A percentile compares a stretch with the other conserved stretches of the same genome.
Evolutionary conservation across 2,329 filamentous ascomycete genomes (phyloP).

Genomic region (Pseudocercospora eumusae): DNA sequence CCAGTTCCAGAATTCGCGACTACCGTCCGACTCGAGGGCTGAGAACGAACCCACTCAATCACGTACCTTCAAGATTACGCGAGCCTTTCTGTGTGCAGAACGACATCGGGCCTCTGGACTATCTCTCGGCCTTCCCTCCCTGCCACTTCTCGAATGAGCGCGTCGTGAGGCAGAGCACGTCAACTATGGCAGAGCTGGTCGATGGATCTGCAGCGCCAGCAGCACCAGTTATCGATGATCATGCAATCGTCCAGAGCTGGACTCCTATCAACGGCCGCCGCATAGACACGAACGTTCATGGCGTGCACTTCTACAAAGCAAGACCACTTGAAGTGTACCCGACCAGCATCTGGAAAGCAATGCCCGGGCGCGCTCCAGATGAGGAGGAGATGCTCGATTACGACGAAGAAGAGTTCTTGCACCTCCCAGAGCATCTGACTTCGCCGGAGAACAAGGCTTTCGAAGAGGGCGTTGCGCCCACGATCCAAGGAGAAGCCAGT

Average conservation of each 20-base stretch:
- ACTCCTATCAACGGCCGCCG: constrained; percentile 9
- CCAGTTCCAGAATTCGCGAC: neutral
- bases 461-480: neutral
- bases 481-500: neutral
- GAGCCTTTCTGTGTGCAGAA: neutral
- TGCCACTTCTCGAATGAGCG: neutral
- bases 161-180: neutral
- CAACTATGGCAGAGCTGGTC: neutral
- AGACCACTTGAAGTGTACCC: neutral
- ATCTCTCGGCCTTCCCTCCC: neutral
- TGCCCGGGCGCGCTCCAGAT: neutral
- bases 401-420: neutral
- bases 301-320: neutral
- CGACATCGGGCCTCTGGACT: neutral
- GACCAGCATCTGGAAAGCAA: neutral
- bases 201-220: neutral
- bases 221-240: neutral
- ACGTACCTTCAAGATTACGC: neutral
- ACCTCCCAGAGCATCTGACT: neutral
- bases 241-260: neutral
- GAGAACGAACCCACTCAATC: neutral
- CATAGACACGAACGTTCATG: constrained; percentile 2
- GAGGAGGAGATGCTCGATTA: neutral
- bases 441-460: neutral
- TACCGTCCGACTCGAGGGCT: neutral